These are phyloP conservation scores for Fusarium tuaranense DNA, from an alignment of 2,329 filamentous ascomycete species.

Conservation along the genomic window DNA sequence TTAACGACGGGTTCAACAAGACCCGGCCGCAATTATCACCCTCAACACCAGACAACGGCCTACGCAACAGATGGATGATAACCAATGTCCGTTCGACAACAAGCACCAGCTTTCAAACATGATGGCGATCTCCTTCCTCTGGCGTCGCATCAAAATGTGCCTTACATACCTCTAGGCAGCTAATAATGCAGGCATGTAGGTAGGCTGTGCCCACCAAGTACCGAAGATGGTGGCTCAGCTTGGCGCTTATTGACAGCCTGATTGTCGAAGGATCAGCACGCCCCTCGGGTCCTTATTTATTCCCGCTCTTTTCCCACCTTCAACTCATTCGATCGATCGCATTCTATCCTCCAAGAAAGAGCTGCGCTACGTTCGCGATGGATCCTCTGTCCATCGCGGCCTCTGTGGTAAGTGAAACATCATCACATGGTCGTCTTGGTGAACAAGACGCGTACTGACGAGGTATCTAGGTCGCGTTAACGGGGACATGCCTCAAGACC, in stretches of 20 bases:
- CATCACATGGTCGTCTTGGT: rapidly evolving
- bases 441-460: background rate
- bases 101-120: background rate
- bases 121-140: background rate
- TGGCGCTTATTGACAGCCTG: background rate
- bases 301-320: background rate
- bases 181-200: background rate
- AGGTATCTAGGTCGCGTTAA: conserved; percentile 6
- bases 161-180: background rate
- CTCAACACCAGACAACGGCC: background rate
- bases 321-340: background rate
- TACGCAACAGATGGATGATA: background rate
- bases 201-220: background rate
- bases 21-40: background rate
- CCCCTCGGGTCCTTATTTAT: background rate
- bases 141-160: background rate
- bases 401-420: background rate
- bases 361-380: background rate
- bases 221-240: background rate
- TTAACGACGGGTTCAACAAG: background rate
- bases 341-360: background rate
- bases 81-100: background rate
- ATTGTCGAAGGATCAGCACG: background rate
- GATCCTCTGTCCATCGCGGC: conserved; percentile 15
- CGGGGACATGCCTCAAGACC: conserved; percentile 4